Conservation (phyloP, 2,329 filamentous ascomycete species). For the Periconia macrospinosa region DNA sequence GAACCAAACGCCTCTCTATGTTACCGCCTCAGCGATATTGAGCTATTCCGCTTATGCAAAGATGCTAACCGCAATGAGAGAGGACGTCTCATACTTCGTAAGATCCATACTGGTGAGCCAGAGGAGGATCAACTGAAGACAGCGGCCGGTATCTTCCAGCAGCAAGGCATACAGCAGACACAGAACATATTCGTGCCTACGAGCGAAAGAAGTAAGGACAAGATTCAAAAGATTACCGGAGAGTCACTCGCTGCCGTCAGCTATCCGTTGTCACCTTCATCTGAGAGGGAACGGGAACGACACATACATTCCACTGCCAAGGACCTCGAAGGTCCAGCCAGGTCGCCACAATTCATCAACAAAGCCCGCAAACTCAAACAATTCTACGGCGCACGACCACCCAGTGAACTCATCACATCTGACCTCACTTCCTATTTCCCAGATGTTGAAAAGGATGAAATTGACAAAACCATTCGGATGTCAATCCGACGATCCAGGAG, state of each 20-base stretch:
- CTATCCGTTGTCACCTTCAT: slow-evolving; percentile 83
- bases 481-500: slow-evolving; percentile 89
- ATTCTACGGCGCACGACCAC: slow-evolving; percentile 89
- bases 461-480: slow-evolving; percentile 91
- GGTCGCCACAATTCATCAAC: slow-evolving; percentile 43
- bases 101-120: slow-evolving; percentile 89
- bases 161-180: slow-evolving; percentile 74
- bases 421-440: slow-evolving; percentile 97
- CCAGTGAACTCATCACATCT: slow-evolving; percentile 95
- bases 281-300: slow-evolving; percentile 65
- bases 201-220: slow-evolving; percentile 79
- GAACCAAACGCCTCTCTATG: slow-evolving; percentile 82
- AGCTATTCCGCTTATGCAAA: slow-evolving; percentile 88
- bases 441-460: slow-evolving; percentile 88
- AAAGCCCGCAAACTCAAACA: slow-evolving; percentile 64
- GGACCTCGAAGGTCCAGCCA: slow-evolving; percentile 50
- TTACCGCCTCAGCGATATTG: slow-evolving; percentile 79
- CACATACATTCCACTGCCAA: slow-evolving; percentile 59
- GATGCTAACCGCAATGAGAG: slow-evolving; percentile 83
- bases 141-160: slow-evolving; percentile 84
- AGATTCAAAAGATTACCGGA: slow-evolving; percentile 86
- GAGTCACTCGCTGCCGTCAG: slow-evolving; percentile 84
- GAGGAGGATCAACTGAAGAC: slow-evolving; percentile 83
- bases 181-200: slow-evolving; percentile 61
- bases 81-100: slow-evolving; percentile 85